Percentiles rank a stretch among this genome's conserved stretches.
Evolutionary conservation across 2,329 filamentous ascomycete genomes (phyloP).

Genomic region (Xylariaceae sp.): DNA sequence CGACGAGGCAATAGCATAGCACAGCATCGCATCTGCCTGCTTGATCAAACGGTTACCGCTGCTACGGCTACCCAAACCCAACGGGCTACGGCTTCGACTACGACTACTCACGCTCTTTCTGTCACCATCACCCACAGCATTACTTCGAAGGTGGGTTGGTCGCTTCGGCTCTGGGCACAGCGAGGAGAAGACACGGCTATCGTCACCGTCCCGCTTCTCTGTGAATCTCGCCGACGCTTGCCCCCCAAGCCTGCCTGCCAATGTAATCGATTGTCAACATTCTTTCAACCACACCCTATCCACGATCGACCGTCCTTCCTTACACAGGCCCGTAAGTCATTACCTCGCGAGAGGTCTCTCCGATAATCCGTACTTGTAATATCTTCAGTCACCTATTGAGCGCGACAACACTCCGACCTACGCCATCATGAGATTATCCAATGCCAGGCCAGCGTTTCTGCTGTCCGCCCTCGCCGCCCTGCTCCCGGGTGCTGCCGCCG

Average conservation of each 20-base stretch:
- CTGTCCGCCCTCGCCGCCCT: constrained; percentile 42
- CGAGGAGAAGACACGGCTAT: constrained; percentile 7
- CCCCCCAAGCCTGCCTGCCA: constrained; percentile 1
- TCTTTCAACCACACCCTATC: constrained; percentile 15
- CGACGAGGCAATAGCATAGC: not conserved
- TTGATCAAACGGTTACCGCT: too few relatives aligned
- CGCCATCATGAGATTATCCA: constrained; percentile 44
- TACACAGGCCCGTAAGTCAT: constrained; percentile 12
- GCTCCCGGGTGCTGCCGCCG: constrained; percentile 38
- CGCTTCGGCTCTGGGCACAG: not conserved
- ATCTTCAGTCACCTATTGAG: constrained; percentile 9
- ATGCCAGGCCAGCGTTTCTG: constrained; percentile 41
- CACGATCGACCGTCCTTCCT: constrained; percentile 16
- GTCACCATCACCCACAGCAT: not conserved
- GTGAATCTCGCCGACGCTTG: constrained; percentile 3
- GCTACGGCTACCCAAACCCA: too few relatives aligned
- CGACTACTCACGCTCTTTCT: not conserved
- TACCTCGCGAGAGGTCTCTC: constrained; percentile 11
- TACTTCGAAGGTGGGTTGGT: not conserved
- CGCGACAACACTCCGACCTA: constrained; percentile 1
- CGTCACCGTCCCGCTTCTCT: constrained; percentile 8
- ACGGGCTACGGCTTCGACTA: not conserved
- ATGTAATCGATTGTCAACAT: constrained; percentile 24
- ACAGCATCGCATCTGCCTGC: not conserved
- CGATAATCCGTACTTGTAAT: constrained; percentile 13